phyloP scores from a whole-genome alignment of 108 stramenopile species.

The Licmophora abbreviata region DNA sequence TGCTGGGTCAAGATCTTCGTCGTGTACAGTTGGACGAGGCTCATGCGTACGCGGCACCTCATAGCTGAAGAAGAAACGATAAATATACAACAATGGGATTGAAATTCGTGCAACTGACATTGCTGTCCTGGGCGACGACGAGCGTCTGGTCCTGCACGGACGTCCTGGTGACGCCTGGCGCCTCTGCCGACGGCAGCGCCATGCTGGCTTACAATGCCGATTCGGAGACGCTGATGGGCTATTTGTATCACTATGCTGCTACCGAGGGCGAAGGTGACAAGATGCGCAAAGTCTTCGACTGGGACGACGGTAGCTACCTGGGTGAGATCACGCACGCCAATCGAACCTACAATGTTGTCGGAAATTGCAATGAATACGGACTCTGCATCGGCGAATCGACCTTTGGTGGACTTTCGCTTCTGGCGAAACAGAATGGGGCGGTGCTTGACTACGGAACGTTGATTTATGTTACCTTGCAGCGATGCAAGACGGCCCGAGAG shows the following conservation, averaged over 20 bases:
- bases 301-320: slow-evolving; percentile 56
- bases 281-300: slow-evolving; percentile 40
- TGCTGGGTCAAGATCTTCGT: too few species aligned
- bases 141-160: slow-evolving; percentile 35
- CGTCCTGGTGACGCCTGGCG: slow-evolving; percentile 56
- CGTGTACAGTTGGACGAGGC: too few species aligned
- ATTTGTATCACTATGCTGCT: slow-evolving; percentile 55
- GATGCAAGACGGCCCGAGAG: slow-evolving; percentile 41
- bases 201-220: slow-evolving; percentile 69
- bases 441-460: slow-evolving; percentile 72
- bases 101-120: neutral
- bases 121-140: neutral
- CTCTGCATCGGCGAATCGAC: slow-evolving; percentile 73
- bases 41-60: too few species aligned
- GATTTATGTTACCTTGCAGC: slow-evolving; percentile 67
- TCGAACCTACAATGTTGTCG: slow-evolving; percentile 63
- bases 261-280: slow-evolving; percentile 6
- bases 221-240: slow-evolving; percentile 10
- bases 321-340: slow-evolving; percentile 47
- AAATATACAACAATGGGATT: neutral
- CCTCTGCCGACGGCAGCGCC: slow-evolving; percentile 36
- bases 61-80: too few species aligned
- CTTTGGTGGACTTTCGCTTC: slow-evolving; percentile 50
- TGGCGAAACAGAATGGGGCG: slow-evolving; percentile 30
- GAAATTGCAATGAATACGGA: slow-evolving; percentile 64